Conservation (phyloP, 2,329 filamentous ascomycete species). For the Pestalotiopsis sp. region DNA sequence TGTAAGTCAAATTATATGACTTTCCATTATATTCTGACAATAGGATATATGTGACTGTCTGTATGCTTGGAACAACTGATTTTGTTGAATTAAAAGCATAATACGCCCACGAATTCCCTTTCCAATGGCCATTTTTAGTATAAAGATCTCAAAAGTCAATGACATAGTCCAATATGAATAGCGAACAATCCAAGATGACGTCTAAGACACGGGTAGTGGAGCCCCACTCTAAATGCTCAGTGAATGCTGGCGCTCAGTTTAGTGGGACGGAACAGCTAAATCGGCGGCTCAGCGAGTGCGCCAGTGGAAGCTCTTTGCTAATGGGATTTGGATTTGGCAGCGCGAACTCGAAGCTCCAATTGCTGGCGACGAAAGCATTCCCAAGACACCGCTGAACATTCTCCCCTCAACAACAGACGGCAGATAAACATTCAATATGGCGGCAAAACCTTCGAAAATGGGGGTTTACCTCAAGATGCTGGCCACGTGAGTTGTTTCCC, state of each 20-base stretch:
- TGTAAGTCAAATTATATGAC: too few relatives aligned
- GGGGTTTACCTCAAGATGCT: constrained; percentile 71
- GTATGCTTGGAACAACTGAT: too few relatives aligned
- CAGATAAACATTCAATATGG: constrained; percentile 30
- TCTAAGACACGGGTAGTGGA: neutral
- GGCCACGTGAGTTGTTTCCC: constrained; percentile 57
- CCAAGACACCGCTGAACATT: neutral
- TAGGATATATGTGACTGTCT: too few relatives aligned
- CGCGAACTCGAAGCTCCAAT: neutral
- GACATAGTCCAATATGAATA: neutral
- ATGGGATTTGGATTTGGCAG: neutral
- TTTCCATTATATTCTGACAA: too few relatives aligned
- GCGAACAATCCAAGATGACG: neutral
- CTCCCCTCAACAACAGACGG: neutral
- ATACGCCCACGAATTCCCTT: too few relatives aligned
- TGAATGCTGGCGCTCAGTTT: neutral
- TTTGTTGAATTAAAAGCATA: too few relatives aligned
- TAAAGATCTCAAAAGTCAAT: neutral
- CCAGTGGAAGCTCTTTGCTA: neutral
- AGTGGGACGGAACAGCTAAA: neutral
- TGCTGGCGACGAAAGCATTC: neutral
- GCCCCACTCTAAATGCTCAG: neutral
- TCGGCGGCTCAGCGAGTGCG: neutral
- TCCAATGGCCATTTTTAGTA: neutral
- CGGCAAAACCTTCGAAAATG: constrained; percentile 57